Base-by-base conservation (phyloP, 2,329 filamentous ascomycete species). In the Calonectria honghensis region DNA sequence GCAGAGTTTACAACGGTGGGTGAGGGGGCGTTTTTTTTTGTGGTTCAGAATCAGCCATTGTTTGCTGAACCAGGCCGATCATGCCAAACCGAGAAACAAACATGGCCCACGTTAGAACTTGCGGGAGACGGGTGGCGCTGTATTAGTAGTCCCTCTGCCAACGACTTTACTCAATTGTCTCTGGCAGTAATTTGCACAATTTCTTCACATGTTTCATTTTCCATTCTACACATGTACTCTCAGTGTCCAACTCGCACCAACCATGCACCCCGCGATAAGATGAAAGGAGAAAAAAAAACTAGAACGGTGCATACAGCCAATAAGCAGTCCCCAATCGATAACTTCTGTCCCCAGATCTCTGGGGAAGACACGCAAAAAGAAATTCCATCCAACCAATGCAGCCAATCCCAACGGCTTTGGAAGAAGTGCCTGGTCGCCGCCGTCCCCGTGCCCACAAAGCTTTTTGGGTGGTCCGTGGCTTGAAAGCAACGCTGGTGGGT, bases 401-500 rank as follows among this genome's bases (percentile, higher is more conserved):
- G 39, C 57, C 29, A 69, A 51, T 69, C 65, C 27, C 54, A 72
- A 72, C 54, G 68, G 64, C 64, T 54, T 72, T 41, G 13, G 50
- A 31, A 16, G 64, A 52, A 64, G 64, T 64, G 52, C 64, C 64
- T 64, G 27, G n/a, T 37, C 54, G 14, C 18, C 37, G 35, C 18
- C 37, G 35, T 63, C 68, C 68, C 52, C 63, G 41, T 32, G 64
- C 52, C 70, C 70, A 72, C 70, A 63, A 54, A 16, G 13, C 3
- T 52, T 52, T 72, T 72, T 27, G 52, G 41, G 39, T 72, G 70
- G 70, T 64, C 70, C 54, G 64, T 73, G 65, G 50, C 27, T 64
- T 10, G 24, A 51, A 66, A 41, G 24, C 9, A 27, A 48, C 24
- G 16, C 32, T 65, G 45, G 18, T 29, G 41, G 6, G 29, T 48